These are phyloP conservation scores for Syzygium syzygioides DNA, from an alignment of 441 rosid species.

Conservation along the genomic window DNA sequence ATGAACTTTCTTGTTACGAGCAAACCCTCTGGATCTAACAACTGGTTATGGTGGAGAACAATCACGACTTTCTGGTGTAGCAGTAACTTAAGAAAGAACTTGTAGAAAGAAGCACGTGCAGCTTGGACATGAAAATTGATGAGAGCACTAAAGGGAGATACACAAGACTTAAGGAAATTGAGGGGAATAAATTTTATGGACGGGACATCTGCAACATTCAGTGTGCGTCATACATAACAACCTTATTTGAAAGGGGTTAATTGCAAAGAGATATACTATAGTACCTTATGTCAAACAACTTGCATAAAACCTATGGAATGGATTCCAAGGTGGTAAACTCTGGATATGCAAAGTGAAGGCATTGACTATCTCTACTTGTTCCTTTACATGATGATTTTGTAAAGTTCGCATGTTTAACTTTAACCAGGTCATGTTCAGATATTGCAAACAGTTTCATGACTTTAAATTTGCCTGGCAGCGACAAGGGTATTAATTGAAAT, in stretches of 20 bases:
- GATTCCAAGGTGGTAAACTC: neutral
- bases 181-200: neutral
- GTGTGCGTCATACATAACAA: neutral
- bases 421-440: neutral
- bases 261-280: neutral
- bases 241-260: neutral
- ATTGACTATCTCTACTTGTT: neutral
- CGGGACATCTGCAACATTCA: neutral
- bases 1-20: neutral
- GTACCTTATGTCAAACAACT: neutral
- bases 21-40: neutral
- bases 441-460: neutral
- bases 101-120: neutral
- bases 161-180: neutral
- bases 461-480: neutral
- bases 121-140: neutral
- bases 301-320: neutral
- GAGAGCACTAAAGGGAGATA: neutral
- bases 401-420: neutral
- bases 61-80: neutral
- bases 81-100: neutral
- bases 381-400: neutral
- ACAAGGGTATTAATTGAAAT: neutral
- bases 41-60: neutral
- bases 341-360: neutral